Evolutionary conservation across 2,329 filamentous ascomycete species (phyloP).

Genomic region (Epichloe festucae): DNA sequence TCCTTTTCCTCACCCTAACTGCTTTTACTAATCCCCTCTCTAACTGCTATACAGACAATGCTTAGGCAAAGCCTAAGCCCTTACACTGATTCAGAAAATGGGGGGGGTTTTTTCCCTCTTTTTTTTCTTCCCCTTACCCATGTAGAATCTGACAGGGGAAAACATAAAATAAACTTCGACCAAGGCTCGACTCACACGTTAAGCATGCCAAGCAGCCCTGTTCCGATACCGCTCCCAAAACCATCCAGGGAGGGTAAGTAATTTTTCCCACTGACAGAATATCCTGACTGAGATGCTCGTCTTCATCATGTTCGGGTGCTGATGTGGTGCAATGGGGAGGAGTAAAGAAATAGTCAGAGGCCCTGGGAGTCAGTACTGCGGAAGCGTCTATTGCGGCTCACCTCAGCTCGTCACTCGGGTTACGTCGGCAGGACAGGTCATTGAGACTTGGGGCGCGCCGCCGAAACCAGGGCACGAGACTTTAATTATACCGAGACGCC

Average conservation of each 20-base stretch:
- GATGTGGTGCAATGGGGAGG: background rate
- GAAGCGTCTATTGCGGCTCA: constrained; percentile 7
- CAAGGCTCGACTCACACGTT: background rate
- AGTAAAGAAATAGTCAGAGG: background rate
- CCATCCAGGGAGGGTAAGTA: constrained; percentile 1
- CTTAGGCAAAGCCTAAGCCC: too few relatives aligned
- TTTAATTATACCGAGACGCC: background rate
- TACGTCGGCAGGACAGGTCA: constrained; percentile 1
- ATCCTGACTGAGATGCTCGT: background rate
- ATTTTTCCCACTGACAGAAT: too few relatives aligned
- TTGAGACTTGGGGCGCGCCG: constrained; percentile 7
- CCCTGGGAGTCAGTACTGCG: constrained; percentile 6
- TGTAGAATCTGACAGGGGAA: background rate
- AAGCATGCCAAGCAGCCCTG: constrained; percentile 4
- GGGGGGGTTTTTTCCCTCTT: background rate
- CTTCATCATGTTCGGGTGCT: background rate
- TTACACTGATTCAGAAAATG: background rate
- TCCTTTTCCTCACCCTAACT: too few relatives aligned
- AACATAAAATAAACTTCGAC: background rate
- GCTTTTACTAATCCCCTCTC: too few relatives aligned
- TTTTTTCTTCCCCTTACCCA: background rate
- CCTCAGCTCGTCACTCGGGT: constrained; percentile 4
- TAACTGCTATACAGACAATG: too few relatives aligned
- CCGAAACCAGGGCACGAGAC: constrained; percentile 5
- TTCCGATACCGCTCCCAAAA: constrained; percentile 3